Conservation (phyloP, 192 early-diverging fungal genomes). For the Lobulomyces angularis region DNA sequence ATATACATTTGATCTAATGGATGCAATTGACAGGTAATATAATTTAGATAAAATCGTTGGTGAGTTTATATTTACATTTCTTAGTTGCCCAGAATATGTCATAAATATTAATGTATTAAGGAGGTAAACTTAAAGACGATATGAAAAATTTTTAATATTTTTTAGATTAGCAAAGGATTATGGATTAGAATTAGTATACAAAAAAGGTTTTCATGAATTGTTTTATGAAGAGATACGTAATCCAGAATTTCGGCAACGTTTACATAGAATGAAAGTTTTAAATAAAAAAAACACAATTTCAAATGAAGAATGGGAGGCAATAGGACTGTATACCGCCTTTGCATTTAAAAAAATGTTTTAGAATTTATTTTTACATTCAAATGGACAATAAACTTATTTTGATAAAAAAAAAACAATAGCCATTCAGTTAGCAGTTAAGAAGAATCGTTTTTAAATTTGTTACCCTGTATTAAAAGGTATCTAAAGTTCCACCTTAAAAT, state of each 20-base stretch:
- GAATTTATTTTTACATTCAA: too few species aligned
- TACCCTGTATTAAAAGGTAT: too few species aligned
- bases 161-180: slow-evolving; percentile 67
- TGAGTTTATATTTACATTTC: slow-evolving; percentile 87
- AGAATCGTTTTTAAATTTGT: too few species aligned
- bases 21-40: slow-evolving; percentile 94
- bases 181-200: slow-evolving; percentile 62
- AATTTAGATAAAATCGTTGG: too few species aligned
- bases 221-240: slow-evolving; percentile 50
- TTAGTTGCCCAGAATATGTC: slow-evolving; percentile 52
- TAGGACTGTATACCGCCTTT: slow-evolving; percentile 60
- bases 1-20: slow-evolving; percentile 82
- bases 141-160: background rate
- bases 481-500: too few species aligned
- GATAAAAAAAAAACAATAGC: too few species aligned
- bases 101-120: slow-evolving; percentile 1
- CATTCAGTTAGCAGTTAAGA: too few species aligned
- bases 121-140: background rate
- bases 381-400: too few species aligned
- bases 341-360: slow-evolving; percentile 57
- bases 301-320: slow-evolving; percentile 85
- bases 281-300: slow-evolving; percentile 53
- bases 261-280: slow-evolving; percentile 77
- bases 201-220: slow-evolving; percentile 71
- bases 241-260: slow-evolving; percentile 28